These are phyloP conservation scores for Daldinia childiae DNA, from an alignment of 495 filamentous ascomycete species.

Conservation along the genomic window DNA sequence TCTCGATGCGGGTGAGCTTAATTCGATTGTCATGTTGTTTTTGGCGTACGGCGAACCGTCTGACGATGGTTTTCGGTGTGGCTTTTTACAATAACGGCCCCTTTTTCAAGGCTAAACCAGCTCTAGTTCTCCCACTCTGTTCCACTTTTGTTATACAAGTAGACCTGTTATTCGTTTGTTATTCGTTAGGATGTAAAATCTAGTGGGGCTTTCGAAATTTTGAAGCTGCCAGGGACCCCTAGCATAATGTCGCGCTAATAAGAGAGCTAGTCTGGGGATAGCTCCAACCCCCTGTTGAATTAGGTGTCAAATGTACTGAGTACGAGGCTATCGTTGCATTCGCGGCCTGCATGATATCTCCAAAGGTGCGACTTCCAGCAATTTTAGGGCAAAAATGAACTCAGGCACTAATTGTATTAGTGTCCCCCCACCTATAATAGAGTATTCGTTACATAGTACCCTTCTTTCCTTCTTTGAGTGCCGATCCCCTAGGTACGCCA, in stretches of 20 bases:
- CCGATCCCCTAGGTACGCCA: conserved; percentile 35
- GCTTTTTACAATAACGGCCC: conserved; percentile 20
- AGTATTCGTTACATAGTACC: conserved; percentile 23
- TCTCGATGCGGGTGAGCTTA: conserved; percentile 23
- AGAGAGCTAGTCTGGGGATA: conserved; percentile 32
- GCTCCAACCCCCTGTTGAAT: conserved; percentile 24
- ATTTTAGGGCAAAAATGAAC: not conserved
- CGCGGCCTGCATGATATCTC: conserved; percentile 9
- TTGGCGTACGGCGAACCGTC: conserved; percentile 27
- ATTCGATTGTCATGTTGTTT: conserved; percentile 23
- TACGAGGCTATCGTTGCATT: conserved; percentile 20
- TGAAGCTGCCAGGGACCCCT: conserved; percentile 32
- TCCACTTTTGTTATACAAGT: conserved; percentile 20
- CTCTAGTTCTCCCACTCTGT: conserved; percentile 20
- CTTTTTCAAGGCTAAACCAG: conserved; percentile 19
- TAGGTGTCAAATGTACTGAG: conserved; percentile 12
- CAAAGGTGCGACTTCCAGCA: conserved; percentile 2
- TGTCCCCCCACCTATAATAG: not conserved
- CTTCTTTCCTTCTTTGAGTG: conserved; percentile 5
- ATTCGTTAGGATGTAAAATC: conserved; percentile 33
- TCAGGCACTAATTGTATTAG: conserved; percentile 29
- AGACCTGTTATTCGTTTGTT: conserved; percentile 17
- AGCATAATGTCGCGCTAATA: conserved; percentile 8
- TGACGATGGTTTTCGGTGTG: conserved; percentile 32
- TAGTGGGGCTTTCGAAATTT: conserved; percentile 35